Evolutionary conservation across 805 yeast genomes (phyloP).

Genomic region (Barnettozyma wickerhamii): DNA sequence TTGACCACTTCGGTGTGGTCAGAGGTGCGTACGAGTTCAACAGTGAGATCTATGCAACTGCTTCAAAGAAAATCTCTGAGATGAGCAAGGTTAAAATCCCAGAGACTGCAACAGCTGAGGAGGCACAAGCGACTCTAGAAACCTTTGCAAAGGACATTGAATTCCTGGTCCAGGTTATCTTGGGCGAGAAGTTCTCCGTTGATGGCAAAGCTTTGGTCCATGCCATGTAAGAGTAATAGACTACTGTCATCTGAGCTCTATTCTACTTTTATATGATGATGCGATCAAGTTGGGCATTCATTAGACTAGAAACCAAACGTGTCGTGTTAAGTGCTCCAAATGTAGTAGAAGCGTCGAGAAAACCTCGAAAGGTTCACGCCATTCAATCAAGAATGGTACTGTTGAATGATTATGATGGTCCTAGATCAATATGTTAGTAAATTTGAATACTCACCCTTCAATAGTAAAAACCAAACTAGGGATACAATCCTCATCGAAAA

Average conservation of each 20-base stretch:
- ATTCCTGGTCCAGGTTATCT: conserved; percentile 4
- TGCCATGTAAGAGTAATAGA: neutral
- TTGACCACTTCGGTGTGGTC: conserved; percentile 8
- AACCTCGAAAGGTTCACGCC: conserved; percentile 3
- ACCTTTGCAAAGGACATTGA: conserved; percentile 1
- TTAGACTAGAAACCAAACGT: too few relatives aligned
- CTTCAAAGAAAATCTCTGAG: conserved; percentile 3
- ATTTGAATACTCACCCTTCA: too few relatives aligned
- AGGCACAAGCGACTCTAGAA: conserved; percentile 2
- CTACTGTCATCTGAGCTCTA: too few relatives aligned
- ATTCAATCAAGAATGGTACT: too few relatives aligned
- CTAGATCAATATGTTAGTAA: too few relatives aligned
- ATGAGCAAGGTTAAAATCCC: conserved; percentile 9
- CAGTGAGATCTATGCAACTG: conserved; percentile 1
- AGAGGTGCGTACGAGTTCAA: conserved; percentile 9
- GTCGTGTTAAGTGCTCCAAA: too few relatives aligned
- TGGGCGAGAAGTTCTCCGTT: conserved; percentile 7
- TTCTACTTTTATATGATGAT: too few relatives aligned
- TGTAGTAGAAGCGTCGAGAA: too few relatives aligned
- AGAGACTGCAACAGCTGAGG: conserved; percentile 6
- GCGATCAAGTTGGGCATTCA: too few relatives aligned
- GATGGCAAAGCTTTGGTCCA: conserved; percentile 1
- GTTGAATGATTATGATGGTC: too few relatives aligned
- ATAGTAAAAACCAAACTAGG: too few relatives aligned
- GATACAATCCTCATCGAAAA: too few relatives aligned